phyloP scores from a whole-genome alignment of 2,329 filamentous ascomycete species.

The Aspergillus sp. region DNA sequence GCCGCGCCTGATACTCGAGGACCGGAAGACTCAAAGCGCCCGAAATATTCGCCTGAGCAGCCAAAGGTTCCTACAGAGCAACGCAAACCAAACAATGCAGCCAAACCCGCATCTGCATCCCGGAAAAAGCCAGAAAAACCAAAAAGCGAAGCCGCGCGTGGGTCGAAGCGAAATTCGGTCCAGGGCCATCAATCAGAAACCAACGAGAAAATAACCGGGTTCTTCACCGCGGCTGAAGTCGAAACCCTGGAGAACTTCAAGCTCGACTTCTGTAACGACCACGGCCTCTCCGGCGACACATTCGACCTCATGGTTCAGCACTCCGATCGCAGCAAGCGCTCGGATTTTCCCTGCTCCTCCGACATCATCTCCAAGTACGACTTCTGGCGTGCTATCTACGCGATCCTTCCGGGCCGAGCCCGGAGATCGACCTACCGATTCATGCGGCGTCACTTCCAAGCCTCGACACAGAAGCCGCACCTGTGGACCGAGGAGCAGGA shows the following conservation, averaged over 20 bases:
- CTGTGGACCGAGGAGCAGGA: constrained; percentile 34
- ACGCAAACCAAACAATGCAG: background rate
- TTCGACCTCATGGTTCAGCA: constrained; percentile 30
- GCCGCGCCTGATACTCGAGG: background rate
- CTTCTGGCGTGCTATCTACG: constrained; percentile 29
- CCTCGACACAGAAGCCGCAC: constrained; percentile 25
- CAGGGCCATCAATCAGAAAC: constrained; percentile 1
- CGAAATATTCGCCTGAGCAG: background rate
- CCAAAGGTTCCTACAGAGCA: no score
- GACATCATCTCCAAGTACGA: constrained; percentile 18
- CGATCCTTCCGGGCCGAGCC: constrained; percentile 27
- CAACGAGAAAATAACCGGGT: constrained; percentile 15
- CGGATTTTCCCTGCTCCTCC: constrained; percentile 15
- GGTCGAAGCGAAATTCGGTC: background rate
- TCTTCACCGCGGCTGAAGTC: constrained; percentile 24
- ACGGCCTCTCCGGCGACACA: constrained; percentile 10
- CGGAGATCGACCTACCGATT: constrained; percentile 32
- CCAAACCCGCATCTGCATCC: background rate
- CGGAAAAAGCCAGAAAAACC: background rate
- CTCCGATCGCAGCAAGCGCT: constrained; percentile 15
- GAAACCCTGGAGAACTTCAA: constrained; percentile 23
- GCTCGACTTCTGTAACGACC: constrained; percentile 22
- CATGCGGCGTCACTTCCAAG: constrained; percentile 35
- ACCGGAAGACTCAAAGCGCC: background rate
- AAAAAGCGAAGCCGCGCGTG: background rate